Percentiles rank a stretch among this genome's conserved stretches.
Evolutionary conservation across 2,329 filamentous ascomycete genomes (phyloP).

Genomic region (Aureobasidium vineae): DNA sequence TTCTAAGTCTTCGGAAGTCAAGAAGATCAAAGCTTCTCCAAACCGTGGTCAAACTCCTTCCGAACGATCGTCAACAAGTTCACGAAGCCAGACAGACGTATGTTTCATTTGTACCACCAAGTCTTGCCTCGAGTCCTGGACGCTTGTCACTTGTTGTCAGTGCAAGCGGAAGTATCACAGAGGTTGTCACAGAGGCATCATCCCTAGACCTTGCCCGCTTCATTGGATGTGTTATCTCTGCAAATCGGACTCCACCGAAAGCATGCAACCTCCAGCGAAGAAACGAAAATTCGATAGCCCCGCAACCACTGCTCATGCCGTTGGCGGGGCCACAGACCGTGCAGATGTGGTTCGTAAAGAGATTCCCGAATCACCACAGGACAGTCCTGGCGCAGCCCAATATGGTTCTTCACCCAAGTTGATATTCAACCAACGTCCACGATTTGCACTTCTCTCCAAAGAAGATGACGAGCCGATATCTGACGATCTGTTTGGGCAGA

Average conservation of each 20-base stretch:
- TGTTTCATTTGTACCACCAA: slow-evolving; percentile 39
- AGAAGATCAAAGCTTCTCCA: slow-evolving; percentile 26
- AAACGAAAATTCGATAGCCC: neutral
- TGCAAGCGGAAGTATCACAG: slow-evolving; percentile 41
- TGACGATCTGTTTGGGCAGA: neutral
- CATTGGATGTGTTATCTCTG: slow-evolving; percentile 14
- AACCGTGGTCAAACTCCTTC: slow-evolving; percentile 31
- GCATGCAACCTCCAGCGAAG: neutral
- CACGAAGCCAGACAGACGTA: slow-evolving; percentile 21
- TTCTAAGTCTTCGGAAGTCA: neutral
- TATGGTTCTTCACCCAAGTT: neutral
- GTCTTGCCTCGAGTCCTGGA: slow-evolving; percentile 33
- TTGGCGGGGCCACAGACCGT: neutral
- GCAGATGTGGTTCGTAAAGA: neutral
- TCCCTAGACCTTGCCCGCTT: neutral
- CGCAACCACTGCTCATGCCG: neutral
- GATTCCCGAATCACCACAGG: slow-evolving; percentile 20
- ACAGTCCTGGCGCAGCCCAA: neutral
- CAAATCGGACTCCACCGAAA: neutral
- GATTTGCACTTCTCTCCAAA: neutral
- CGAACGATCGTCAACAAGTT: slow-evolving; percentile 28
- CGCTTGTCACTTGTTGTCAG: slow-evolving; percentile 37
- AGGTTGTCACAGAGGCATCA: slow-evolving; percentile 37
- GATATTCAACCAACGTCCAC: neutral
- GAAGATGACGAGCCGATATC: neutral